A percentile compares a stretch with the other conserved stretches of the same genome.
Conservation (phyloP, 495 filamentous ascomycete species). For the Thermochaetoides thermophila region DNA sequence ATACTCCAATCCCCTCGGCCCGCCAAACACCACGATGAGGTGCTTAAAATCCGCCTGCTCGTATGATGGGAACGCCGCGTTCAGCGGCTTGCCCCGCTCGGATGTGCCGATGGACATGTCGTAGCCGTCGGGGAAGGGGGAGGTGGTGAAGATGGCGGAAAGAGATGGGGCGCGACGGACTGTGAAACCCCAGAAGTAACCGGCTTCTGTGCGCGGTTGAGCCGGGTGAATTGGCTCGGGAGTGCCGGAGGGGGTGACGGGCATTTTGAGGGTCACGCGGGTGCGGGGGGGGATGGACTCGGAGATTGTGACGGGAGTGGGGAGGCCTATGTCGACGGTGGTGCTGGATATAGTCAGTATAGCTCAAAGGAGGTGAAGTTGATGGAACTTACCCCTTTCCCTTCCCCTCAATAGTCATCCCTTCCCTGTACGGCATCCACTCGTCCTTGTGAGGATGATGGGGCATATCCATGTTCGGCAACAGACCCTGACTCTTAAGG, state of each 20-base stretch:
- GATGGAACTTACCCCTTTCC: constrained; percentile 21
- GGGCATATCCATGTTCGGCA: constrained; percentile 62
- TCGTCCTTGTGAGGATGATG: constrained; percentile 53
- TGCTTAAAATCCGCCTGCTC: constrained; percentile 43
- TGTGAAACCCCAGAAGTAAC: constrained; percentile 67
- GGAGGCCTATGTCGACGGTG: constrained; percentile 45
- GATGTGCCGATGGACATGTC: constrained; percentile 60
- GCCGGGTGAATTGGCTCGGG: constrained; percentile 44
- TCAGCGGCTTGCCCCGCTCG: constrained; percentile 48
- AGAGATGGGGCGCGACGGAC: constrained; percentile 43
- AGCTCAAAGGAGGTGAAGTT: too few relatives aligned
- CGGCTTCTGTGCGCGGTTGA: constrained; percentile 46
- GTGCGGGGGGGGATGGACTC: constrained; percentile 41
- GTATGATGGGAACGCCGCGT: constrained; percentile 27
- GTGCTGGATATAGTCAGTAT: constrained; percentile 21
- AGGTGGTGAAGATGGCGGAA: constrained; percentile 50
- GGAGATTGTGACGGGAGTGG: constrained; percentile 35
- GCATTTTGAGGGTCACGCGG: constrained; percentile 51
- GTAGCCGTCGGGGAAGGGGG: constrained; percentile 47
- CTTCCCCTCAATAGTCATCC: constrained; percentile 36
- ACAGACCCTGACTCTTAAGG: constrained; percentile 43
- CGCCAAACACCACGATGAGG: constrained; percentile 57
- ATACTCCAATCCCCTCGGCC: constrained; percentile 54
- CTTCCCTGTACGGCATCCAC: constrained; percentile 58
- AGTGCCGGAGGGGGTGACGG: constrained; percentile 19